Evolutionary conservation across 2,329 filamentous ascomycete genomes (phyloP).

Genomic region (Colletotrichum euphorbiae): DNA sequence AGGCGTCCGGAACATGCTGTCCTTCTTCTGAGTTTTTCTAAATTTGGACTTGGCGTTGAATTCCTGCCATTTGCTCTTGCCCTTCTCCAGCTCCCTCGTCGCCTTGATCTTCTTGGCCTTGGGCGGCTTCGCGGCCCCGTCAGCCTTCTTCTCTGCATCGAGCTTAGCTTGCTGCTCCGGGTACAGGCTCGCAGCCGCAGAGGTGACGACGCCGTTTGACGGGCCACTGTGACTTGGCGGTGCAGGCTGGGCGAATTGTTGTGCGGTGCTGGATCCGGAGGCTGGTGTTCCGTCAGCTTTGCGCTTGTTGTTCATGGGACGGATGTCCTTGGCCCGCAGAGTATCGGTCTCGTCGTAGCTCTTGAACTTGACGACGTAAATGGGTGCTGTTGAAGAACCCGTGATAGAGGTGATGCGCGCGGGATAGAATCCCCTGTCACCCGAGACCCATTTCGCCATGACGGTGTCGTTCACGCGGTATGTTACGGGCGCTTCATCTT

Average conservation of each 20-base stretch:
- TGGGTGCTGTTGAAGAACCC: conserved; percentile 87
- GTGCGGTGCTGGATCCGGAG: conserved; percentile 51
- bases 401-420: conserved; percentile 94
- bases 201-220: conserved; percentile 62
- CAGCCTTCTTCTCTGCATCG: conserved; percentile 72
- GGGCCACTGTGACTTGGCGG: conserved; percentile 49
- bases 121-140: conserved; percentile 76
- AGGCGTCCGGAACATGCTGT: conserved; percentile 96
- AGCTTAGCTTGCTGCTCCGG: conserved; percentile 62
- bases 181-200: conserved; percentile 68
- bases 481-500: conserved; percentile 65
- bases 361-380: conserved; percentile 96
- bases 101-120: conserved; percentile 92
- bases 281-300: conserved; percentile 84
- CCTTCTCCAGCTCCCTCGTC: conserved; percentile 88
- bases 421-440: conserved; percentile 90
- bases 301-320: conserved; percentile 82
- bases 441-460: conserved; percentile 89
- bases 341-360: conserved; percentile 89
- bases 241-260: conserved; percentile 55
- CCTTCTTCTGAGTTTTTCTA: conserved; percentile 79
- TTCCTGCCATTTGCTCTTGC: conserved; percentile 94
- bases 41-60: conserved; percentile 84
- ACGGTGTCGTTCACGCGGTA: conserved; percentile 93
- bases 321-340: conserved; percentile 83